A percentile compares a stretch with the other conserved stretches of the same genome.
These are phyloP conservation scores for Noccaea bulbosa DNA, from an alignment of 345 rosid genomes.

Conservation along the genomic window DNA sequence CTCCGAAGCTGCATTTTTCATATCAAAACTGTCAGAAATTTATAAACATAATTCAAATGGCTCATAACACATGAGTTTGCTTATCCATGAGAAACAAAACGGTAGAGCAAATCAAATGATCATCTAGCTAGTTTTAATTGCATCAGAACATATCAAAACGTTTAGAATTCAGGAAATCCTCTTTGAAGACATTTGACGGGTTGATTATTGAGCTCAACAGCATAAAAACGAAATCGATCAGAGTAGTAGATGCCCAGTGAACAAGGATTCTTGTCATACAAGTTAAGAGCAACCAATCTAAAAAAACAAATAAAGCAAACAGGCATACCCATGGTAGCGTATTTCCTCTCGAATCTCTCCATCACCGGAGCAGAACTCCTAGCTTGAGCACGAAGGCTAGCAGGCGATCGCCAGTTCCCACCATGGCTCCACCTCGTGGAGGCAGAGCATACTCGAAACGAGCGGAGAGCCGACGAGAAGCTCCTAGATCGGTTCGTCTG, in stretches of 20 bases:
- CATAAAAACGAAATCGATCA: constrained; percentile 7
- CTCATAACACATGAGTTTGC: background rate
- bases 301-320: background rate
- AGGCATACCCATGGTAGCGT: constrained; percentile 60
- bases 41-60: background rate
- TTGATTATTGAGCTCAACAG: background rate
- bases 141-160: background rate
- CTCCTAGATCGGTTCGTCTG: constrained; percentile 46
- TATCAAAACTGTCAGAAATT: constrained; percentile 14
- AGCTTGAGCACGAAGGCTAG: constrained; percentile 53
- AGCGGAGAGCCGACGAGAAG: constrained; percentile 49
- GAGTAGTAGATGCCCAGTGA: background rate
- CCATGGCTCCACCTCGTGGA: constrained; percentile 52
- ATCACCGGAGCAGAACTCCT: constrained; percentile 48
- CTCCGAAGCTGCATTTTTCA: constrained; percentile 59
- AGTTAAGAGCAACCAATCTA: constrained; percentile 18
- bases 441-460: constrained; percentile 45
- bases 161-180: background rate
- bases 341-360: constrained; percentile 57
- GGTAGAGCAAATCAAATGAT: constrained; percentile 20
- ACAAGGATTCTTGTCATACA: constrained; percentile 30
- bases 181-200: background rate
- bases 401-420: constrained; percentile 46
- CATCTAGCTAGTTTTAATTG: background rate
- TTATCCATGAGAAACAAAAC: background rate